Evolutionary conservation across 129 eudicot species (phyloP), one percentile per base, ranked within the genome.

Genomic region (Glebionis coronaria): DNA sequence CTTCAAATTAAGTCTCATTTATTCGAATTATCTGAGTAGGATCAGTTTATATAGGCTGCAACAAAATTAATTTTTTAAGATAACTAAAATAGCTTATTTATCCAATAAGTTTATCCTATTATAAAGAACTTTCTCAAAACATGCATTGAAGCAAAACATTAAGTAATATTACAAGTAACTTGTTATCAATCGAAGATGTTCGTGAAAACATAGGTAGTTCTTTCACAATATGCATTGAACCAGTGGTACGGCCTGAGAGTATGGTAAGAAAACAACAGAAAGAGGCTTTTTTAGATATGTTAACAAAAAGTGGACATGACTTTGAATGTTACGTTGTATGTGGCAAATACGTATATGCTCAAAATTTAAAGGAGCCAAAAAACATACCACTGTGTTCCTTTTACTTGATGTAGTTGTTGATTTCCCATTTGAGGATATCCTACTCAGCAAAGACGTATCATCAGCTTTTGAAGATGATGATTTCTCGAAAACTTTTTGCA

Each of bases 391-490:
- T n/a, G n/a, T n/a, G 73, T 84, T 82, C 53, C 63, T 81, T 68
- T 76, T 72, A 78, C n/a, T n/a, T n/a, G n/a, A n/a, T n/a, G n/a
- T n/a, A n/a, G n/a, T n/a, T n/a, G n/a, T n/a, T n/a, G n/a, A n/a
- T n/a, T n/a, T n/a, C n/a, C n/a, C n/a, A n/a, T n/a, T n/a, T n/a
- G n/a, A n/a, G n/a, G n/a, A n/a, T 68, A 86, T 84, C 85, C 84
- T 82, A 69, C 73, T 89, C 71, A 93, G 64, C 81, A 93, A 80
- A 45, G 96, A 81, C 54, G 74, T 95, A 64, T 85, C 95, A 65
- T 93, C 96, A 35, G 83, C 53, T 63, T 88, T 83, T 21, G 81
- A 46, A 56, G 79, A 70, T 12, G 84, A 67, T 23, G 73, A 81
- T 29, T 74, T 56, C n/a, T n/a, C n/a, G n/a, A n/a, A n/a, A n/a